phyloP scores from a whole-genome alignment of 2,329 filamentous ascomycete genomes.

The Aspergillus sp. region DNA sequence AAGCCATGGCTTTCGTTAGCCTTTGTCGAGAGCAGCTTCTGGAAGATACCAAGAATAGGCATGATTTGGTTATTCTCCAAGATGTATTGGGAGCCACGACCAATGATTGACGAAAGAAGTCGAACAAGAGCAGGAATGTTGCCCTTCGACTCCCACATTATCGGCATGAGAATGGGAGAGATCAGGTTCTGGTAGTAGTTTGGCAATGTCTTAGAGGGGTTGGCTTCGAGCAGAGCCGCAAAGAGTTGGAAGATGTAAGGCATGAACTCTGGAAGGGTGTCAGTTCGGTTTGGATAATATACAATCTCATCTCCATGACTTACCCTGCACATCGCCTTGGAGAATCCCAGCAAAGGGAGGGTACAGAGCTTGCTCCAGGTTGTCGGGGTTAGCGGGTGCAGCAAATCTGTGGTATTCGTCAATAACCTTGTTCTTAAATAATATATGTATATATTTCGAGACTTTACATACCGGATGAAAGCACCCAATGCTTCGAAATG shows the following conservation, averaged over 20 bases:
- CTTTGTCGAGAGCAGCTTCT: constrained; percentile 74
- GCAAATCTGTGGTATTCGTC: constrained; percentile 44
- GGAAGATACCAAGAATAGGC: constrained; percentile 88
- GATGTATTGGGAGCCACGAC: constrained; percentile 65
- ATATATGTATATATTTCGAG: no score
- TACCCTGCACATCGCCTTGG: constrained; percentile 70
- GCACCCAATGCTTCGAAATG: constrained; percentile 93
- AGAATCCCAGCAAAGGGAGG: constrained; percentile 74
- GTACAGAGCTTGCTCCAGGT: constrained; percentile 75
- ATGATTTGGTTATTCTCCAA: constrained; percentile 73
- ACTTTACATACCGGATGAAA: constrained; percentile 52
- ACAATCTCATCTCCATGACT: constrained; percentile 9
- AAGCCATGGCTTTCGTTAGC: constrained; percentile 80
- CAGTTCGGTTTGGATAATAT: constrained; percentile 17
- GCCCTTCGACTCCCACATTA: constrained; percentile 82
- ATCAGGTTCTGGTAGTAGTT: constrained; percentile 74
- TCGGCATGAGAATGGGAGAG: constrained; percentile 66
- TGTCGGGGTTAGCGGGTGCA: constrained; percentile 59
- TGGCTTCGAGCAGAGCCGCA: constrained; percentile 79
- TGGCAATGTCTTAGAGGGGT: constrained; percentile 68
- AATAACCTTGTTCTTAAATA: constrained; percentile 3
- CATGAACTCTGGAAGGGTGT: constrained; percentile 62
- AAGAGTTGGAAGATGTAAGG: constrained; percentile 96
- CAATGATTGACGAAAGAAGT: constrained; percentile 74
- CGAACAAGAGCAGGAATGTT: constrained; percentile 88